Evolutionary conservation across 2,329 filamentous ascomycete species (phyloP).

Genomic region (Fusarium robinianum): DNA sequence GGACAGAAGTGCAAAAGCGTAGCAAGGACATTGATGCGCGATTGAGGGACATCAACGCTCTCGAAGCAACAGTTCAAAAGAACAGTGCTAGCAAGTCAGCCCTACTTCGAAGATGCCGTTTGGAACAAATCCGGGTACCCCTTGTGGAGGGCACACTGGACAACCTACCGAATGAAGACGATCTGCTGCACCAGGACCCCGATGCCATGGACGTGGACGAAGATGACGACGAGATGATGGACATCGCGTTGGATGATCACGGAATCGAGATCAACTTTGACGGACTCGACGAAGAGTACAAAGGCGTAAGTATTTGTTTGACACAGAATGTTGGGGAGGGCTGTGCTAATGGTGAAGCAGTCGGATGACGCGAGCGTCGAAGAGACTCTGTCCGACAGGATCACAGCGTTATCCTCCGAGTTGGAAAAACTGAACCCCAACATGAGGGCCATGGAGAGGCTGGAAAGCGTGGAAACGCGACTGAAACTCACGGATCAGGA

Average conservation of each 20-base stretch:
- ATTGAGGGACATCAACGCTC: conserved; percentile 72
- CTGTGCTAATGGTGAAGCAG: conserved; percentile 49
- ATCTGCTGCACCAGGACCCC: conserved; percentile 73
- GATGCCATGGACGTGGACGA: conserved; percentile 92
- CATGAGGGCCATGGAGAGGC: conserved; percentile 90
- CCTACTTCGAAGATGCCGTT: conserved; percentile 83
- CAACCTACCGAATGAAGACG: conserved; percentile 84
- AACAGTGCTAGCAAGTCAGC: conserved; percentile 84
- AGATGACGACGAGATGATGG: conserved; percentile 63
- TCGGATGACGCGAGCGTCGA: conserved; percentile 73
- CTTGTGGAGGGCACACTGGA: conserved; percentile 78
- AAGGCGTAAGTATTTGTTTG: conserved; percentile 60
- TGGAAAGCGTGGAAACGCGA: conserved; percentile 82
- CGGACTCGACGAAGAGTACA: conserved; percentile 78
- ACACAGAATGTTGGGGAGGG: background rate
- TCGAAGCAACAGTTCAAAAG: conserved; percentile 87
- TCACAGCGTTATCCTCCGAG: conserved; percentile 73
- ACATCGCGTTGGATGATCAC: conserved; percentile 78
- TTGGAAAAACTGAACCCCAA: conserved; percentile 96
- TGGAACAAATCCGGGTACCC: conserved; percentile 90
- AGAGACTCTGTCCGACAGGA: conserved; percentile 75
- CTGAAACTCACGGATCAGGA: conserved; percentile 85
- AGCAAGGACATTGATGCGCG: conserved; percentile 78
- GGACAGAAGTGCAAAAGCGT: conserved; percentile 79
- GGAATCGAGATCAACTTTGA: conserved; percentile 90